phyloP scores from a whole-genome alignment of 2,329 filamentous ascomycete species.

The Hymenoscyphus fraxineus region DNA sequence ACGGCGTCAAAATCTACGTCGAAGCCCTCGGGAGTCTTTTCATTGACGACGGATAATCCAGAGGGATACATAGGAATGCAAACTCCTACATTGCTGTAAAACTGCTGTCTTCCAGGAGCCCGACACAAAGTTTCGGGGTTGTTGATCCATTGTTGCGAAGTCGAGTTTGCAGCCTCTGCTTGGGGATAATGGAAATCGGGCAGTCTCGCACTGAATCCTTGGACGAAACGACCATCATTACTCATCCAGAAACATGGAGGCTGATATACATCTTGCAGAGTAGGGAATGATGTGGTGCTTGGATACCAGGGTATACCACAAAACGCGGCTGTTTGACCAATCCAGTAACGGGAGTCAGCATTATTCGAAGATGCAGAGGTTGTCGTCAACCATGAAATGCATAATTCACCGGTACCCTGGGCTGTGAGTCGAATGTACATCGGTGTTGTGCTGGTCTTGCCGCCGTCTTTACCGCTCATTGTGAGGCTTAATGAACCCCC shows the following conservation, averaged over 20 bases:
- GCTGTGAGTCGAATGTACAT: background rate
- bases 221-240: constrained; percentile 8
- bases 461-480: background rate
- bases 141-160: background rate
- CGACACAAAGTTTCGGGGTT: constrained; percentile 4
- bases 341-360: constrained; percentile 2
- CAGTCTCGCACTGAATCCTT: constrained; percentile 7
- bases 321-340: background rate
- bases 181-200: constrained; percentile 8
- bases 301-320: constrained; percentile 8
- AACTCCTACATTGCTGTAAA: background rate
- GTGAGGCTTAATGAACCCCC: background rate
- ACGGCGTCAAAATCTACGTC: constrained; percentile 5
- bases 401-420: background rate
- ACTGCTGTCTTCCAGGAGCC: constrained; percentile 5
- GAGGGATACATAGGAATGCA: constrained; percentile 8
- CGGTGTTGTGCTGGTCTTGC: background rate
- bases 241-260: constrained; percentile 10
- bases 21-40: constrained; percentile 2
- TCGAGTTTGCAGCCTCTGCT: background rate
- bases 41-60: background rate
- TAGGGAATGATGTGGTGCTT: constrained; percentile 7
- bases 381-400: constrained; percentile 5
- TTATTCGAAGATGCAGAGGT: background rate
- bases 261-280: background rate